Conservation (phyloP, 495 filamentous ascomycete species). For the Lasiosphaeria hispida region DNA sequence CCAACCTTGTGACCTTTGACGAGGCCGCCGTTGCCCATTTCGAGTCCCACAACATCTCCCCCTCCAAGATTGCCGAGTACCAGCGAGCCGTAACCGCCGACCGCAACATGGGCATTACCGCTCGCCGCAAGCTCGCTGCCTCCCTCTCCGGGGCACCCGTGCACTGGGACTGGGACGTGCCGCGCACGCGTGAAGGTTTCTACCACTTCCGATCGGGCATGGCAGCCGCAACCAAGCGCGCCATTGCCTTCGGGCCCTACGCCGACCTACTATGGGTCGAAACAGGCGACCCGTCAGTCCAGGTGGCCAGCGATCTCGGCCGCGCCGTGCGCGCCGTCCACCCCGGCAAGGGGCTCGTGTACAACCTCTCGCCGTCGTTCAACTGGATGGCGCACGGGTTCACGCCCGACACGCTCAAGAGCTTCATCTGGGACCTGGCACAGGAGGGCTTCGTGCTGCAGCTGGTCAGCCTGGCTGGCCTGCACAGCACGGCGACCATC, state of each 20-base stretch:
- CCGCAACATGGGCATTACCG: constrained; percentile 70
- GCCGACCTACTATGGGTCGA: constrained; percentile 97
- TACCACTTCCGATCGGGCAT: constrained; percentile 94
- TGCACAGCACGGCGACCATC: constrained; percentile 86
- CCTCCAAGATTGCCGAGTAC: constrained; percentile 66
- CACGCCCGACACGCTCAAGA: constrained; percentile 69
- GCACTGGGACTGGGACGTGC: constrained; percentile 85
- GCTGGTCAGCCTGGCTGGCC: constrained; percentile 84
- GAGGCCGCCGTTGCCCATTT: constrained; percentile 82
- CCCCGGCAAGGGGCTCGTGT: constrained; percentile 86
- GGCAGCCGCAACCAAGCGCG: constrained; percentile 85
- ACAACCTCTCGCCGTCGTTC: constrained; percentile 94
- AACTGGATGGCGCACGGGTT: constrained; percentile 98
- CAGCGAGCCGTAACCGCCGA: constrained; percentile 54
- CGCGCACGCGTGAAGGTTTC: constrained; percentile 90
- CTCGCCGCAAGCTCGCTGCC: constrained; percentile 68
- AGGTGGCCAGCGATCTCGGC: constrained; percentile 71
- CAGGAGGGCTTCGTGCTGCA: constrained; percentile 92
- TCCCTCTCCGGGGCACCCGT: constrained; percentile 56
- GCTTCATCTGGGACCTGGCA: constrained; percentile 94
- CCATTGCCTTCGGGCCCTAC: constrained; percentile 84
- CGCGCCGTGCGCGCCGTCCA: constrained; percentile 61
- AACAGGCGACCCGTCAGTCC: constrained; percentile 81
- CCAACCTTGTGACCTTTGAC: constrained; percentile 86
- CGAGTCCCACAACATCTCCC: constrained; percentile 55